A percentile compares a stretch with the other conserved stretches of the same genome.
phyloP scores from a whole-genome alignment of 2,329 filamentous ascomycete species.

The Chrysoporthe cubensis region DNA sequence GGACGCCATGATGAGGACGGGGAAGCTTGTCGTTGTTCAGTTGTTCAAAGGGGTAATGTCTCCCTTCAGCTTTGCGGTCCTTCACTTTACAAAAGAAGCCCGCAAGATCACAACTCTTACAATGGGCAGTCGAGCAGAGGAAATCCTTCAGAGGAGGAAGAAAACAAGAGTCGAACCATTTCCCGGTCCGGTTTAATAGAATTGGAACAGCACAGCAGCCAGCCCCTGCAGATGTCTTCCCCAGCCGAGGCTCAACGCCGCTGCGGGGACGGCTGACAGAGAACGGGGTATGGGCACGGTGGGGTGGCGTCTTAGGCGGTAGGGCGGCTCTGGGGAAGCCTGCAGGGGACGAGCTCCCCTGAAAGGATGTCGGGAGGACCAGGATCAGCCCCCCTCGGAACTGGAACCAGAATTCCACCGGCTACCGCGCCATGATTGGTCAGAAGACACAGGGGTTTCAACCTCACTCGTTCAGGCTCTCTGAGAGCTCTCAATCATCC shows the following conservation, averaged over 20 bases:
- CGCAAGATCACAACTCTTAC: too few relatives aligned
- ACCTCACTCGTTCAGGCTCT: slow-evolving; percentile 7
- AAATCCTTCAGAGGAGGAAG: background rate
- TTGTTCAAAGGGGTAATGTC: background rate
- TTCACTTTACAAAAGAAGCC: background rate
- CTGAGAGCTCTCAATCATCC: background rate
- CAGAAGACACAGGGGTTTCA: slow-evolving; percentile 1
- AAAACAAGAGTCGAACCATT: slow-evolving; percentile 1
- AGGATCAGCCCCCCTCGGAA: slow-evolving; percentile 5
- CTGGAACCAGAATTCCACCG: slow-evolving; percentile 19
- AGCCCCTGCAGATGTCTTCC: background rate
- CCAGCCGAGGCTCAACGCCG: slow-evolving; percentile 12
- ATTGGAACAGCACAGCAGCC: background rate
- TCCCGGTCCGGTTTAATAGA: background rate
- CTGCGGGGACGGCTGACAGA: background rate
- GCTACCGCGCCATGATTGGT: background rate
- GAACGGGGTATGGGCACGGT: too few relatives aligned
- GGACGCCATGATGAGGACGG: slow-evolving; percentile 31
- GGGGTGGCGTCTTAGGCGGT: background rate
- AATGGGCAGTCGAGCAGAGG: background rate
- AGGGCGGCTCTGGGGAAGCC: slow-evolving; percentile 6
- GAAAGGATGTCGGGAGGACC: background rate
- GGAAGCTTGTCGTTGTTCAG: background rate
- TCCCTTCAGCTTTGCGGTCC: background rate
- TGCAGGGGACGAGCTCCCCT: background rate